Evolutionary conservation across 768 basidiomycete genomes (phyloP).

Genomic region (Suillus tomentosus): DNA sequence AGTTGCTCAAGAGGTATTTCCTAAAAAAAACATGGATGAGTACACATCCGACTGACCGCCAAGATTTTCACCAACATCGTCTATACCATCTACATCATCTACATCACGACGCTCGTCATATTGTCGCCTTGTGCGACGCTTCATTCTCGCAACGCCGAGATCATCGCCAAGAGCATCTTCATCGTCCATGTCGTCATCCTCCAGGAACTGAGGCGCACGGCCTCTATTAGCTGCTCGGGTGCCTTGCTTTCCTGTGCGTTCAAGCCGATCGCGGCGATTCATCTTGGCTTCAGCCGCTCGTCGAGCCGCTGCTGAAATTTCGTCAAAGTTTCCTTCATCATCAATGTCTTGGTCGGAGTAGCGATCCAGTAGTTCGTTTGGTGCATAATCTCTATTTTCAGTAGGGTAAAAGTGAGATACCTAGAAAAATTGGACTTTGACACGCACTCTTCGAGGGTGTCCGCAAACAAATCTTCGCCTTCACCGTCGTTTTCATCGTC

Average conservation of each 20-base stretch:
- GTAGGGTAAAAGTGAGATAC: slow-evolving; percentile 15
- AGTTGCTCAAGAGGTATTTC: slow-evolving; percentile 95
- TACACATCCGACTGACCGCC: slow-evolving; percentile 1
- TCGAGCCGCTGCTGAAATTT: slow-evolving; percentile 67
- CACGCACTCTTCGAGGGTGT: slow-evolving; percentile 71
- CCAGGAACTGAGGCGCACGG: slow-evolving; percentile 86
- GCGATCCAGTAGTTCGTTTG: slow-evolving; percentile 77
- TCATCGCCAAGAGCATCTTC: slow-evolving; percentile 73
- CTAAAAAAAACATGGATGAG: slow-evolving; percentile 40
- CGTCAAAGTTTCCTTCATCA: slow-evolving; percentile 73
- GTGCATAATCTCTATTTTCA: slow-evolving; percentile 73
- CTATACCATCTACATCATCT: slow-evolving; percentile 88
- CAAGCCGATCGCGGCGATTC: slow-evolving; percentile 82
- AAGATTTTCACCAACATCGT: slow-evolving; percentile 62
- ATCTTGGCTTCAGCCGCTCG: slow-evolving; percentile 85
- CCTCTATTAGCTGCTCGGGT: slow-evolving; percentile 75
- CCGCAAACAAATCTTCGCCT: slow-evolving; percentile 90
- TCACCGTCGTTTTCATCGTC: slow-evolving; percentile 74
- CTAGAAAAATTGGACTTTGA: slow-evolving; percentile 12
- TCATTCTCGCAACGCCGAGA: slow-evolving; percentile 69
- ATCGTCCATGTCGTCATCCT: slow-evolving; percentile 78
- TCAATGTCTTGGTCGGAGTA: slow-evolving; percentile 90
- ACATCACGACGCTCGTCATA: slow-evolving; percentile 92
- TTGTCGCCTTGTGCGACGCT: slow-evolving; percentile 79
- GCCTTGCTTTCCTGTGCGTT: slow-evolving; percentile 65